phyloP scores from a whole-genome alignment of 2,329 filamentous ascomycete species.

The Penicillium thymicola region DNA sequence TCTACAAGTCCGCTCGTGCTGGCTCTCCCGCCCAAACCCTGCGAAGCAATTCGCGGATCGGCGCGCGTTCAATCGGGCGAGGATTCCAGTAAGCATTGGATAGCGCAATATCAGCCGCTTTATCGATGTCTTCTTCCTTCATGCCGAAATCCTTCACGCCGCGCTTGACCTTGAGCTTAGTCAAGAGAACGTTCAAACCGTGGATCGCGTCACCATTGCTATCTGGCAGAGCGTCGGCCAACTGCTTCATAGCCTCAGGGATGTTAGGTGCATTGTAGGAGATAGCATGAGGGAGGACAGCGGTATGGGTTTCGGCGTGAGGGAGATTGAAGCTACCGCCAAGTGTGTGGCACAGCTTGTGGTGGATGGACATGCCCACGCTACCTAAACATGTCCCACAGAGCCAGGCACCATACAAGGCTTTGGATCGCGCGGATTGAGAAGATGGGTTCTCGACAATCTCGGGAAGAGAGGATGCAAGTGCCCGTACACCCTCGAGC shows the following conservation, averaged over 20 bases:
- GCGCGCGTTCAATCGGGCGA: slow-evolving; percentile 50
- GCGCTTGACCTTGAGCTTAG: slow-evolving; percentile 53
- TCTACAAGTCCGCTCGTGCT: slow-evolving; percentile 52
- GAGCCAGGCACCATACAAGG: slow-evolving; percentile 63
- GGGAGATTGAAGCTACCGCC: slow-evolving; percentile 63
- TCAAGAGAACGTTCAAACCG: slow-evolving; percentile 56
- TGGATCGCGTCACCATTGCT: slow-evolving; percentile 58
- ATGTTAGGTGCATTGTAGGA: slow-evolving; percentile 60
- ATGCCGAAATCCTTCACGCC: slow-evolving; percentile 56
- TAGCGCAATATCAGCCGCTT: slow-evolving; percentile 58
- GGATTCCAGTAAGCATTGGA: slow-evolving; percentile 61
- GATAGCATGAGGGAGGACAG: slow-evolving; percentile 60
- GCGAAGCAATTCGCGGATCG: slow-evolving; percentile 56
- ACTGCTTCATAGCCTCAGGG: slow-evolving; percentile 50
- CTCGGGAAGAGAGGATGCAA: slow-evolving; percentile 53
- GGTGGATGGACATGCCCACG: slow-evolving; percentile 62
- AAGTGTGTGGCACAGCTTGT: slow-evolving; percentile 65
- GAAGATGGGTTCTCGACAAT: slow-evolving; percentile 49
- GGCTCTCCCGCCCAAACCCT: slow-evolving; percentile 61
- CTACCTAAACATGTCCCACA: slow-evolving; percentile 60
- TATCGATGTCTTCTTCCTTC: slow-evolving; percentile 59
- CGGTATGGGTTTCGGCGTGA: slow-evolving; percentile 64
- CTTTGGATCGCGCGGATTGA: slow-evolving; percentile 48
- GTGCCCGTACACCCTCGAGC: slow-evolving; percentile 54
- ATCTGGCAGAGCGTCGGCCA: slow-evolving; percentile 55